Percentiles rank a stretch among this genome's conserved stretches.
These are phyloP conservation scores for Exutisphaerella laricina DNA, from an alignment of 2,329 filamentous ascomycete genomes.

Conservation along the genomic window DNA sequence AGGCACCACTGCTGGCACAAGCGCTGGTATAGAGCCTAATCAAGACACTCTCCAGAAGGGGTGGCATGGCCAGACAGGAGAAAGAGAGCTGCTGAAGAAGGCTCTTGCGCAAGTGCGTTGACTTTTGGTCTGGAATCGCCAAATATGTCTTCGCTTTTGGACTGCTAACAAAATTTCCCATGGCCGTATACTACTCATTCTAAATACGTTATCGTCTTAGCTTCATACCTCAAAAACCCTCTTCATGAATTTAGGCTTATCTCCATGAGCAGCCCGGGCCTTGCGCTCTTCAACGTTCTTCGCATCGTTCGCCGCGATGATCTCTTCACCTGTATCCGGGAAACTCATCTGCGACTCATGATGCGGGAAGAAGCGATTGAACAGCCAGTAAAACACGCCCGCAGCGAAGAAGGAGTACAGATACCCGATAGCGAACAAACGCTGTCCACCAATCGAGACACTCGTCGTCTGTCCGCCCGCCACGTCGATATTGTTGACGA, in stretches of 20 bases:
- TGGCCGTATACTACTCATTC: no score
- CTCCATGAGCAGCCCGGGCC: slow-evolving; percentile 18
- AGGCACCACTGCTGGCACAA: no score
- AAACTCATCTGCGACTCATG: slow-evolving; percentile 84
- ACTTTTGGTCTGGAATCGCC: no score
- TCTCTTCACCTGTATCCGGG: slow-evolving; percentile 60
- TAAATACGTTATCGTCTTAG: no score
- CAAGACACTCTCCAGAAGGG: no score
- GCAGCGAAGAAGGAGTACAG: slow-evolving; percentile 35
- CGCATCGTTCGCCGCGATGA: slow-evolving; percentile 34
- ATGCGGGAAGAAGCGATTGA: slow-evolving; percentile 42
- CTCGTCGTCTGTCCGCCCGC: slow-evolving; percentile 34
- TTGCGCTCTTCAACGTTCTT: slow-evolving; percentile 25
- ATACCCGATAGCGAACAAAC: slow-evolving; percentile 40
- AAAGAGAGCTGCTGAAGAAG: no score
- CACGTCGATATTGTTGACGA: slow-evolving; percentile 41
- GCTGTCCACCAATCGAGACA: slow-evolving; percentile 42
- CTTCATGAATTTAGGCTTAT: slow-evolving; percentile 21
- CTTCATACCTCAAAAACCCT: slow-evolving; percentile 24
- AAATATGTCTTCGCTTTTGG: no score
- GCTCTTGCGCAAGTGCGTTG: no score
- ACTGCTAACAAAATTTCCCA: no score
- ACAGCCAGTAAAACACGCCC: slow-evolving; percentile 33
- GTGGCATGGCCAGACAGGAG: no score
- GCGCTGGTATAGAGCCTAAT: no score